Base-by-base conservation (phyloP, 805 yeast genomes). In the Lipomyces sp. region DNA sequence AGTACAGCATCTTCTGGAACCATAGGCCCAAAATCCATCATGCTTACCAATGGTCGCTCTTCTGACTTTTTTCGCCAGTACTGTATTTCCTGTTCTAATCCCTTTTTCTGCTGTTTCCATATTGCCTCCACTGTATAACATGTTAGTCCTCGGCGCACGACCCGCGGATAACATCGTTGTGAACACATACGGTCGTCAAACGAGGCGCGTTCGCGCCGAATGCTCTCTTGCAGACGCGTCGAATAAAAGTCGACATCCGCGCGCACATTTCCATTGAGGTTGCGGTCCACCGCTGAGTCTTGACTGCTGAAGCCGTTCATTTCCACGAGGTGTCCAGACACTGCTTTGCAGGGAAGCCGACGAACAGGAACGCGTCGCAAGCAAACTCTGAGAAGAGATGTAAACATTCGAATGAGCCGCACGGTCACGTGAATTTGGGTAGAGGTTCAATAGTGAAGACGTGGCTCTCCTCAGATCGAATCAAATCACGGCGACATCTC, bases 241-340 rank as follows among this genome's bases (percentile, higher is more conserved):
- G 45, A 33, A 24, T 55, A 55, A 42, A 51, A 55, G 41, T 55
- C 59, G 18, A 55, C 58, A 29, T 55, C 58, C 8, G 57, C 54
- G 22, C 54, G 50, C 38, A 45, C 48, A 29, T 45, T 49, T 24
- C 51, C 51, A 24, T 47, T 26, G 10, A 21, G 22, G 26, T 29
- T 46, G 14, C 48, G 10, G 28, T 28, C 40, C 19, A 47, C 40
- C 13, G 48, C 39, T 5, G 51, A 47, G 29, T 47, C 51, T 28
- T 47, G 39, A 26, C 50, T 46, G 11, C 44, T 21, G 8, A 32
- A 39, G 16, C 6, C 44, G 23, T 41, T n/a, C 18, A 14, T 6
- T 5, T 16, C 41, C 24, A 7, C 29, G 10, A 6, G 10, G 29
- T 26, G 29, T 10, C 29, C 29, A 6, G 29, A 26, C 29, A 26